A percentile compares a stretch with the other conserved stretches of the same genome.
Conservation (phyloP, 495 filamentous ascomycete genomes). For the Thermothielavioides terrestris region DNA sequence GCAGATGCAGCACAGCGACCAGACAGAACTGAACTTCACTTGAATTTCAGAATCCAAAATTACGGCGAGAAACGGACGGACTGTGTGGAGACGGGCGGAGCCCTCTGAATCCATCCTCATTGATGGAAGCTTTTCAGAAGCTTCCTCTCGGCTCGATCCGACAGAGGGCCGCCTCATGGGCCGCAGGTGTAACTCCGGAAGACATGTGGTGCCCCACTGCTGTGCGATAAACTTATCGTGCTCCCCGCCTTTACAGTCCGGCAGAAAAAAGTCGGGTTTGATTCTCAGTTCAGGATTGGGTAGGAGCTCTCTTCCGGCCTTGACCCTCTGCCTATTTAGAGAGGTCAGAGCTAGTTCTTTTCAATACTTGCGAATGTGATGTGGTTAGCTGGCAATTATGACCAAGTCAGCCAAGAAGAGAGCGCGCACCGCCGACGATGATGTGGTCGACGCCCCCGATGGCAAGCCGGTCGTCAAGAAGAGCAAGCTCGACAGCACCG, state of each 20-base stretch:
- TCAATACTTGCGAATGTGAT: not conserved
- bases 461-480: constrained; percentile 24
- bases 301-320: not conserved
- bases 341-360: not conserved
- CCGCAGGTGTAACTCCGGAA: constrained; percentile 5
- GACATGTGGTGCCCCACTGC: constrained; percentile 2
- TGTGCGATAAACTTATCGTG: not conserved
- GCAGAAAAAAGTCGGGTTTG: constrained; percentile 6
- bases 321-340: not conserved
- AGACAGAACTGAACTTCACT: too few species aligned
- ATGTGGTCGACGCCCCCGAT: constrained; percentile 15
- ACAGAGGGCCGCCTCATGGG: constrained; percentile 9
- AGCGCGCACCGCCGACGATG: constrained; percentile 24
- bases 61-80: not conserved
- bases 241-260: constrained; percentile 2
- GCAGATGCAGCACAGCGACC: too few species aligned
- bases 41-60: too few species aligned
- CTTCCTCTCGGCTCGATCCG: not conserved
- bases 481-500: constrained; percentile 27
- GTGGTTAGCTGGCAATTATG: constrained; percentile 9
- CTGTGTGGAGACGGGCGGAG: not conserved
- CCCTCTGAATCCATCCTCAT: too few species aligned
- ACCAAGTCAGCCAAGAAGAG: constrained; percentile 27
- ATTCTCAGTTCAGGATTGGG: too few species aligned
- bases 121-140: too few species aligned